Base-by-base conservation (phyloP, 2,329 filamentous ascomycete species). In the Rutstroemia sp. region DNA sequence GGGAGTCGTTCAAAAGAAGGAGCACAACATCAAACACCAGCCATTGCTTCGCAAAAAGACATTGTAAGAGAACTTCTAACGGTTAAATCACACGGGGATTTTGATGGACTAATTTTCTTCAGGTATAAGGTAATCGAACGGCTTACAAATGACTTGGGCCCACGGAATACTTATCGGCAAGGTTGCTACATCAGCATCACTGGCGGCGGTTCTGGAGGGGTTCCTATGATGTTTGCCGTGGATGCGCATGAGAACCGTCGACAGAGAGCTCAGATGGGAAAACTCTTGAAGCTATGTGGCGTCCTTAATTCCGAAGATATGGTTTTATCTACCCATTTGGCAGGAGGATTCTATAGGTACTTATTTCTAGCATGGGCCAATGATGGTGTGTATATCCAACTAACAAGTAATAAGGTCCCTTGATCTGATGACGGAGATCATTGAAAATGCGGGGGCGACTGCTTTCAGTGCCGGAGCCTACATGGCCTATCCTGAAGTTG, bases 221-320 rank as follows among this genome's bases (percentile, higher is more conserved):
- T 49, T 21, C 47, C 47, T 8, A 49, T 49, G 47, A 49, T 49
- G 47, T 49, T 49, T 16, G 47, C 47, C 30, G 47, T 49, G 12
- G 47, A 49, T 16, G 47, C 10, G 27, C 30, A 38, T 49, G 47
- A 49, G 10, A 49, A 49, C 23, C 47, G 47, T 49, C 47, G 47
- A 49, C 47, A 49, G 8, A n/a, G 47, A 21, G 47, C 47, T 38
- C 47, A 21, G 16, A 49, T 49, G 47, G 47, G 47, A 38, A 5
- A 36, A 2, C 38, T 49, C 10, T 34, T 49, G 6, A 49, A 12
- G 10, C 2, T 49, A 8, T 49, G 47, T 17, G 30, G 47, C n/a
- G 47, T 49, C 0, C 38, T 49, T 23, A n/a, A 38, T 10, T 10
- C 47, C 1, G 17, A 9, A 38, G 47, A 49, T 5, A 16, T 38